Conservation (phyloP, 768 basidiomycete genomes). For the Termitomyces sp. region DNA sequence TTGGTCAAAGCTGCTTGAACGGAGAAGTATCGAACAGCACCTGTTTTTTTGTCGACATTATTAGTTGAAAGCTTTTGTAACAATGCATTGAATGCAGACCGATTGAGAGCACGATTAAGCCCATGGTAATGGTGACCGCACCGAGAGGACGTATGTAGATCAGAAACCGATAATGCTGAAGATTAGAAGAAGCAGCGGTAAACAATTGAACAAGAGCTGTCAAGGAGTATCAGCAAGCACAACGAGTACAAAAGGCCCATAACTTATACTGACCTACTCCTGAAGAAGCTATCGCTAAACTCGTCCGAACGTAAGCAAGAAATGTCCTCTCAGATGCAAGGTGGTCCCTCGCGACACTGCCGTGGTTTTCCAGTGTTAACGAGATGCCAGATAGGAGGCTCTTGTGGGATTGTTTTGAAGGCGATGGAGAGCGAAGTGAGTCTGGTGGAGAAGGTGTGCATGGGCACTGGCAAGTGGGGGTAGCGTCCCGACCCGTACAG, state of each 20-base stretch:
- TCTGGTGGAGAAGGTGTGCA: background rate
- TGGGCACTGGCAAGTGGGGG: background rate
- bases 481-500: background rate
- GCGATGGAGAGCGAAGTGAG: background rate
- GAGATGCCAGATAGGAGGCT: slow-evolving; percentile 6
- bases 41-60: background rate
- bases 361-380: slow-evolving; percentile 36
- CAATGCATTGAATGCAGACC: slow-evolving; percentile 5
- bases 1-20: slow-evolving; percentile 18
- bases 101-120: slow-evolving; percentile 15
- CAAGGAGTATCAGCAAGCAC: background rate
- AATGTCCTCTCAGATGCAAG: slow-evolving; percentile 48
- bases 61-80: background rate
- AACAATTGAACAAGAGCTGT: slow-evolving; percentile 18
- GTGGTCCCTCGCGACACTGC: slow-evolving; percentile 49
- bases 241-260: background rate
- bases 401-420: background rate
- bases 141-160: slow-evolving; percentile 18
- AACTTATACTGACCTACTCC: slow-evolving; percentile 30
- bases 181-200: slow-evolving; percentile 14
- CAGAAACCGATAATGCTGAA: slow-evolving; percentile 13
- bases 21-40: slow-evolving; percentile 16
- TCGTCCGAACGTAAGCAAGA: slow-evolving; percentile 48
- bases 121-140: slow-evolving; percentile 15
- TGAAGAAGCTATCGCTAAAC: slow-evolving; percentile 42